Conservation (phyloP, 176 grass and related monocot species). For the Bonia amplexicaulis region DNA sequence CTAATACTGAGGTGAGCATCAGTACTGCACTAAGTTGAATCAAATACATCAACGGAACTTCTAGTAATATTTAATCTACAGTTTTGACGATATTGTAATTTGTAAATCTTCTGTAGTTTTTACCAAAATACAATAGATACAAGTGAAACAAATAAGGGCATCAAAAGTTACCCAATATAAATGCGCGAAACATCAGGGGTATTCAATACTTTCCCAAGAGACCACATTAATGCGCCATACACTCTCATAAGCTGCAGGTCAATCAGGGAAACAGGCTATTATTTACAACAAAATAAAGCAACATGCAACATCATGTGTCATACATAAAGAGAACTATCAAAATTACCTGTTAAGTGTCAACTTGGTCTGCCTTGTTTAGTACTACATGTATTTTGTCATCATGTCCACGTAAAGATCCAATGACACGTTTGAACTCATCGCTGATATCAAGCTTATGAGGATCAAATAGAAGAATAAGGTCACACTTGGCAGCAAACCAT, state of each 20-base stretch:
- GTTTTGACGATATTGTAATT: neutral
- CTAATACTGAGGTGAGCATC: neutral
- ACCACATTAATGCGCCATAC: conserved; percentile 99
- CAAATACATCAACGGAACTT: neutral
- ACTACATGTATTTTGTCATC: conserved; percentile 97
- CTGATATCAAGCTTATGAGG: conserved; percentile 92
- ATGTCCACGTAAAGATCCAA: conserved; percentile 76
- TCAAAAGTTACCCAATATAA: conserved; percentile 80
- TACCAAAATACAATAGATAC: neutral
- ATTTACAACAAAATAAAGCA: conserved; percentile 4
- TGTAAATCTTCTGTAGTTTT: neutral
- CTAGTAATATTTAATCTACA: conserved; percentile 14
- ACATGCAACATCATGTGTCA: conserved; percentile 1
- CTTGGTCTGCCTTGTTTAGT: conserved; percentile 90
- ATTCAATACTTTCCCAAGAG: conserved; percentile 95
- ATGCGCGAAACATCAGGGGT: conserved; percentile 91
- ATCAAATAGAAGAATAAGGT: conserved; percentile 94
- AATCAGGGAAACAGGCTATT: conserved; percentile 19
- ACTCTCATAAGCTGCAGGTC: conserved; percentile 91
- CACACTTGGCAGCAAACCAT: conserved; percentile 92
- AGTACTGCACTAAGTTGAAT: neutral
- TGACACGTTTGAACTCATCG: conserved; percentile 88
- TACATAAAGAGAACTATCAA: neutral
- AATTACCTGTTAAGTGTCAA: conserved; percentile 87
- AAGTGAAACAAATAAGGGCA: conserved; percentile 8